A percentile compares a stretch with the other conserved stretches of the same genome.
phyloP scores from a whole-genome alignment of 345 rosid genomes.

The Linum trigynum region DNA sequence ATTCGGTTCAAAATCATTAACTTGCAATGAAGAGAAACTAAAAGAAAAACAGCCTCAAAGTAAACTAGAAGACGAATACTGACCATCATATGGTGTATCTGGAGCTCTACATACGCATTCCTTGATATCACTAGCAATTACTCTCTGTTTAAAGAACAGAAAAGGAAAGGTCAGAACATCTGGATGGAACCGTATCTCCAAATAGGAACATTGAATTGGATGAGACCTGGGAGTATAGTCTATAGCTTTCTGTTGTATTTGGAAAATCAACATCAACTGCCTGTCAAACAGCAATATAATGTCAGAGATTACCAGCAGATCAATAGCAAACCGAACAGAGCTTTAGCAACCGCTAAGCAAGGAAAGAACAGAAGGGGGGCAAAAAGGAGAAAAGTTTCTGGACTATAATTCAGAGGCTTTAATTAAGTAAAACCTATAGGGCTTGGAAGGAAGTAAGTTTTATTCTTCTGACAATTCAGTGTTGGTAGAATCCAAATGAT shows the following conservation, averaged over 20 bases:
- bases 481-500: too few species aligned
- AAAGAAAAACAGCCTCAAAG: neutral
- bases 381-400: too few species aligned
- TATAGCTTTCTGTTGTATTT: conserved; percentile 87
- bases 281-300: conserved; percentile 26
- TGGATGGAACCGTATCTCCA: conserved; percentile 5
- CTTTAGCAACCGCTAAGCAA: neutral
- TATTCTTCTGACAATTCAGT: too few species aligned
- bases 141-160: conserved; percentile 44
- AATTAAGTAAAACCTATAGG: too few species aligned
- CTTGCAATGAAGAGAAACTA: neutral
- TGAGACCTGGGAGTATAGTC: conserved; percentile 76
- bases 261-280: conserved; percentile 70
- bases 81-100: conserved; percentile 95
- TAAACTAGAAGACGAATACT: conserved; percentile 11
- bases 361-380: neutral
- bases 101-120: conserved; percentile 96
- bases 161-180: conserved; percentile 14
- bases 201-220: conserved; percentile 1
- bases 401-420: too few species aligned
- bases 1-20: too few species aligned
- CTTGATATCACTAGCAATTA: conserved; percentile 91
- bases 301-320: neutral
- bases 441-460: too few species aligned
- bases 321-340: neutral